phyloP scores from a whole-genome alignment of 2,329 filamentous ascomycete species.

The Endocalyx cinctus region DNA sequence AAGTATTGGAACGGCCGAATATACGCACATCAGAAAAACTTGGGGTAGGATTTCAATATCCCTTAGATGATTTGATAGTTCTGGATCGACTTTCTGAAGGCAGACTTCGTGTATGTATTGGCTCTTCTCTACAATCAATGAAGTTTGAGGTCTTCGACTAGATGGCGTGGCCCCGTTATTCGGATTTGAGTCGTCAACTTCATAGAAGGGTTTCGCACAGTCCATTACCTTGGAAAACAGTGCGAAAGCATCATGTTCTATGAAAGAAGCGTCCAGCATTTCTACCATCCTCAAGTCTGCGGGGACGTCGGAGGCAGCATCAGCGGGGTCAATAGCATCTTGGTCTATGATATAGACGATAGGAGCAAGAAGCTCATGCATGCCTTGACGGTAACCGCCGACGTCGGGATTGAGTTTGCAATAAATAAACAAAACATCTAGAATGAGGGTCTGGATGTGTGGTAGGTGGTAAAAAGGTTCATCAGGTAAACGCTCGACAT shows the following conservation, averaged over 20 bases:
- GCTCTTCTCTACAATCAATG: constrained; percentile 80
- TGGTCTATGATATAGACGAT: constrained; percentile 79
- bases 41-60: constrained; percentile 89
- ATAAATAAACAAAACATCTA: constrained; percentile 90
- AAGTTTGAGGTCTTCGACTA: constrained; percentile 38
- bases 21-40: constrained; percentile 81
- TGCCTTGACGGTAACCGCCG: constrained; percentile 92
- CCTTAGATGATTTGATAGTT: constrained; percentile 74
- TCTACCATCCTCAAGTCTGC: constrained; percentile 54
- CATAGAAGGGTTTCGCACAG: constrained; percentile 80
- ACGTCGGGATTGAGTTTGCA: constrained; percentile 85
- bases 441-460: constrained; percentile 71
- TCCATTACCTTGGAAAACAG: constrained; percentile 88
- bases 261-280: constrained; percentile 65
- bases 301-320: constrained; percentile 26
- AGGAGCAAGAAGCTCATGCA: constrained; percentile 93
- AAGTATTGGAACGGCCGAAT: background rate
- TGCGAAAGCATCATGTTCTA: constrained; percentile 88
- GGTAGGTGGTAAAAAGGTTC: constrained; percentile 84
- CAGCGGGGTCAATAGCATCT: constrained; percentile 64
- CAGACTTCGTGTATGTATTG: constrained; percentile 81
- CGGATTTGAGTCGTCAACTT: constrained; percentile 50
- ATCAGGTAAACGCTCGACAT: constrained; percentile 90
- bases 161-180: constrained; percentile 19
- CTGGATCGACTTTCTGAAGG: constrained; percentile 74